Conservation (phyloP, 257 asterid species). For the Salvia miltiorrhiza region DNA sequence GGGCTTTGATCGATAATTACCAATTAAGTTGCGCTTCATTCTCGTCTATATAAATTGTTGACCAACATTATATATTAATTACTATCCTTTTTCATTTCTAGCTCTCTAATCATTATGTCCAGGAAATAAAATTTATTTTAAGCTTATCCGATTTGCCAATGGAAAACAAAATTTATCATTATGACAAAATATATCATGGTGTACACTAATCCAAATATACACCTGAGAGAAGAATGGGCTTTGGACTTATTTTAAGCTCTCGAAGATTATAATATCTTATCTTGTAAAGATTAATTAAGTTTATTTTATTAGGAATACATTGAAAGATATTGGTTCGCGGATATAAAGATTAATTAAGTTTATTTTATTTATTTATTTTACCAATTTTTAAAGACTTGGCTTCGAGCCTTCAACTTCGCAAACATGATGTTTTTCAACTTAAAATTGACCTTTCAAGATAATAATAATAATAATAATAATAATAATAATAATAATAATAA, state of each 20-base stretch:
- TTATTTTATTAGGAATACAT: too few relatives aligned
- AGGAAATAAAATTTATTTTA: not conserved
- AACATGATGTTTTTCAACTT: too few relatives aligned
- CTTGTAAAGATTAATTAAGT: not conserved
- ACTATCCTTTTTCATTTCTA: not conserved
- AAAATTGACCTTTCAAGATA: too few relatives aligned
- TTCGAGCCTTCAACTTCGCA: too few relatives aligned
- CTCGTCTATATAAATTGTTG: not conserved
- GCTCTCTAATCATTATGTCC: not conserved
- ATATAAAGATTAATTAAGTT: not conserved
- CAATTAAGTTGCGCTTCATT: too few relatives aligned
- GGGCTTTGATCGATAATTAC: too few relatives aligned
- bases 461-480: too few relatives aligned
- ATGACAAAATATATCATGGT: too few relatives aligned
- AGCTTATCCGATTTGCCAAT: not conserved
- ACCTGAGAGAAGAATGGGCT: not conserved
- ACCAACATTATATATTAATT: not conserved
- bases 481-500: too few relatives aligned
- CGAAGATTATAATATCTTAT: not conserved
- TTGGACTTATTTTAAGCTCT: not conserved
- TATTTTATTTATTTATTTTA: not conserved
- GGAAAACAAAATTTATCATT: too few relatives aligned
- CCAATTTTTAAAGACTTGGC: too few relatives aligned
- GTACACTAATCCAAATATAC: too few relatives aligned
- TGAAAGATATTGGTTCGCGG: conserved; percentile 5